Base-by-base conservation (phyloP, 345 rosid species). In the Boechera retrofracta region DNA sequence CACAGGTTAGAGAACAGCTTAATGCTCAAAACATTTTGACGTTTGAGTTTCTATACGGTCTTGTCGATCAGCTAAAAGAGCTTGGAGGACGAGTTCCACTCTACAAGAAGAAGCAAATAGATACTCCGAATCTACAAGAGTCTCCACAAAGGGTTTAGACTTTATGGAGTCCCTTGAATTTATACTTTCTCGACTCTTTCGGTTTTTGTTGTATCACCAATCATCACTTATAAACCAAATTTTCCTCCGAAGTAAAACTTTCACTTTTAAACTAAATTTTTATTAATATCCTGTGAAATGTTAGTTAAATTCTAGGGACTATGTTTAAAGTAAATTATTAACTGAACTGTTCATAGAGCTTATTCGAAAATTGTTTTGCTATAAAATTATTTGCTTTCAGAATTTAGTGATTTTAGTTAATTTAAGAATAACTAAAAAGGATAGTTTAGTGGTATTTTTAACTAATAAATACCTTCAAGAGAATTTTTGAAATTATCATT, bases 31-130 rank as follows among this genome's bases (percentile, higher is more conserved):
- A 87, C 0, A 87, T 58, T 38, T 74, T 92, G 72, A 89, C 93
- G 29, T 95, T 92, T 59, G 99, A 92, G 76, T 95, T 89, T 79
- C 89, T 95, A 15, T 83, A 89, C 39, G 75, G 57, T 63, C 48
- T 95, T 45, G 96, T 91, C 15, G 88, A 88, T 71, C 86, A 77
- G 75, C 88, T 95, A 5, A 87, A 86, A 71, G 82, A 84, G 28
- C 79, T 85, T 49, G 97, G 93, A 31, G 88, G 79, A 48, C 70
- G 91, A 81, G 83, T 89, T 67, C 97, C 97, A 2, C 89, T 95
- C 67, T 89, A 91, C 81, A 66, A 83, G 79, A 86, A 84, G 67
- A 42, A 58, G 71, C 54, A 64, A 33, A 36, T 59, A 38, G 56
- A 78, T 31, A 10, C 64, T 48, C 56, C 1, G 24, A 13, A 15